phyloP scores from a whole-genome alignment of 1,139 yeast genomes.

The Spathaspora jeffriesii region DNA sequence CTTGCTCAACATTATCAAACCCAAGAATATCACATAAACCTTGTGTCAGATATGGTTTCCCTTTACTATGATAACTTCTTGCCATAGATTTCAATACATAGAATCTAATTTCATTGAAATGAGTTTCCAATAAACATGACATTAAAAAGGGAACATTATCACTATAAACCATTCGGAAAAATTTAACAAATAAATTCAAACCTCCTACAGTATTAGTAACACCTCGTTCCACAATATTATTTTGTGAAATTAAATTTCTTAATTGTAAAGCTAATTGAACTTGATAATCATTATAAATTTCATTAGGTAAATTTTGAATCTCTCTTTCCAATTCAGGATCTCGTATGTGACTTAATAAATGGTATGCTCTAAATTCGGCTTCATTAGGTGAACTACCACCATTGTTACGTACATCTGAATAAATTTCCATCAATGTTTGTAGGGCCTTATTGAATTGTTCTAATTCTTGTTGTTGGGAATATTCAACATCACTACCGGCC shows the following conservation, averaged over 20 bases:
- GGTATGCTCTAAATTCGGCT: constrained; percentile 92
- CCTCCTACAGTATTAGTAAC: constrained; percentile 59
- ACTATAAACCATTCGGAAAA: constrained; percentile 58
- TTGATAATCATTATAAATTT: constrained; percentile 52
- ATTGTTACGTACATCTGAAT: constrained; percentile 72
- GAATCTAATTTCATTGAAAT: constrained; percentile 77
- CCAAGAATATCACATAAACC: constrained; percentile 57
- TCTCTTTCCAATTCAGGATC: constrained; percentile 87
- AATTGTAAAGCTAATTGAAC: constrained; percentile 75
- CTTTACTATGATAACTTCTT: constrained; percentile 67
- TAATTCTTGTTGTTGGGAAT: constrained; percentile 91
- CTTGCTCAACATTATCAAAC: constrained; percentile 59
- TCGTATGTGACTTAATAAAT: constrained; percentile 73
- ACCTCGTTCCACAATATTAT: constrained; percentile 61
- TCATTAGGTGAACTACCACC: constrained; percentile 80
- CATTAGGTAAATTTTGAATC: constrained; percentile 65
- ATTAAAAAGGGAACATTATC: constrained; percentile 64
- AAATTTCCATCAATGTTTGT: constrained; percentile 87
- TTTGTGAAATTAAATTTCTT: constrained; percentile 66
- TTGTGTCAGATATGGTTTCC: constrained; percentile 60
- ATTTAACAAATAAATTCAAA: constrained; percentile 59
- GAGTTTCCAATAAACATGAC: constrained; percentile 78
- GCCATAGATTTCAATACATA: constrained; percentile 73
- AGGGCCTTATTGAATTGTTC: constrained; percentile 93
- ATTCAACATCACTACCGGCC: constrained; percentile 79